These are phyloP conservation scores for Acer yangbiense DNA, from an alignment of 345 rosid species.

Conservation along the genomic window DNA sequence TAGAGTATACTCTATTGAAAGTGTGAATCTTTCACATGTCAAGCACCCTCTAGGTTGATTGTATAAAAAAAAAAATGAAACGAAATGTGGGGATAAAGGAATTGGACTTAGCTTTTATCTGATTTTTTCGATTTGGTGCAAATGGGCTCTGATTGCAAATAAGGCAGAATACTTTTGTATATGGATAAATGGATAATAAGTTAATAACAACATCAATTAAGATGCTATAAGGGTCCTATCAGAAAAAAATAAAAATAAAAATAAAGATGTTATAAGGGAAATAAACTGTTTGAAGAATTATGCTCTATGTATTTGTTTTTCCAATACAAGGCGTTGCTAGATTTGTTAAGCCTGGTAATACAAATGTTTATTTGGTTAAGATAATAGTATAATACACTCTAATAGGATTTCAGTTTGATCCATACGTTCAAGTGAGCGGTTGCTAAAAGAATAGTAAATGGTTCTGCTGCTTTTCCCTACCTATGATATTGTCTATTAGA, in stretches of 20 bases:
- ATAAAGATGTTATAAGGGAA: background rate
- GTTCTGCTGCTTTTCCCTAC: background rate
- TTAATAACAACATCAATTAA: background rate
- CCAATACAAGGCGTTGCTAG: background rate
- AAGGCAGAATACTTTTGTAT: background rate
- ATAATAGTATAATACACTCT: background rate
- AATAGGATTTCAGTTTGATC: background rate
- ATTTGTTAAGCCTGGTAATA: background rate
- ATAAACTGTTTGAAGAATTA: background rate
- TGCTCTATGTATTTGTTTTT: background rate
- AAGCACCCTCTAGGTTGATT: background rate
- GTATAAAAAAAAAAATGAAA: background rate
- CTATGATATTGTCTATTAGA: background rate
- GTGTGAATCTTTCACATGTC: background rate
- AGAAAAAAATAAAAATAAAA: background rate
- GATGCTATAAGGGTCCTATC: background rate
- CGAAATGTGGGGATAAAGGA: background rate
- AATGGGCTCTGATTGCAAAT: background rate
- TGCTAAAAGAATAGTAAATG: background rate
- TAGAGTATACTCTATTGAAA: background rate
- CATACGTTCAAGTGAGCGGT: background rate
- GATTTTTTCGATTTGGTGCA: background rate
- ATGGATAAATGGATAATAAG: background rate
- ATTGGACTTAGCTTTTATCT: background rate
- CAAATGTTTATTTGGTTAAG: background rate